Percentiles rank a stretch among this genome's conserved stretches.
These are phyloP conservation scores for Funneliformis mosseae DNA, from an alignment of 192 early-diverging fungal genomes.

Conservation along the genomic window DNA sequence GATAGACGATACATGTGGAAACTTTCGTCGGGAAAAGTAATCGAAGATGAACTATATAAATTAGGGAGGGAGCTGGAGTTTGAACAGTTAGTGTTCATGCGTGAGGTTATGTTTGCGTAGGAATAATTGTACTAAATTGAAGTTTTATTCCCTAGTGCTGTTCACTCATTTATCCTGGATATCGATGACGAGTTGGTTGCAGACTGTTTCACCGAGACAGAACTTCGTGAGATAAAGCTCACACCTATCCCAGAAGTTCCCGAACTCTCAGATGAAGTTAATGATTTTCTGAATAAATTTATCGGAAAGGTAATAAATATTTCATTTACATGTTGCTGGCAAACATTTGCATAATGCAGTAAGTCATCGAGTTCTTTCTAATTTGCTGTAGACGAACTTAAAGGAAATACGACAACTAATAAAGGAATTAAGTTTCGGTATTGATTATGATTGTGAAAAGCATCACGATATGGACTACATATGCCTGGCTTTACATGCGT, in stretches of 20 bases:
- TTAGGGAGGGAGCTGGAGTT: constrained; percentile 5
- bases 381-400: not conserved
- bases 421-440: constrained; percentile 13
- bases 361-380: not conserved
- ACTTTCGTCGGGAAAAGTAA: constrained; percentile 18
- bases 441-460: not conserved
- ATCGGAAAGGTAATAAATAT: not conserved
- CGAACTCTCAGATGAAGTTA: constrained; percentile 5
- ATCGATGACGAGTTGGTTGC: constrained; percentile 28
- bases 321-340: too few relatives aligned
- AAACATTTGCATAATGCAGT: too few relatives aligned
- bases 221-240: constrained; percentile 21
- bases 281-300: constrained; percentile 19
- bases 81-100: constrained; percentile 31
- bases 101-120: not conserved
- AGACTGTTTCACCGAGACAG: constrained; percentile 23
- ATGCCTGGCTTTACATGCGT: not conserved
- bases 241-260: constrained; percentile 7
- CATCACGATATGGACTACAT: not conserved
- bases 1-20: constrained; percentile 23
- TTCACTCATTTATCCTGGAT: constrained; percentile 36
- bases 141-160: constrained; percentile 19
- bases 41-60: constrained; percentile 31
- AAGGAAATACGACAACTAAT: not conserved
- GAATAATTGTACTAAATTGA: not conserved